Percentiles rank a stretch among this genome's conserved stretches.
phyloP scores from a whole-genome alignment of 2,329 filamentous ascomycete species.

The Zasmidium angulare region DNA sequence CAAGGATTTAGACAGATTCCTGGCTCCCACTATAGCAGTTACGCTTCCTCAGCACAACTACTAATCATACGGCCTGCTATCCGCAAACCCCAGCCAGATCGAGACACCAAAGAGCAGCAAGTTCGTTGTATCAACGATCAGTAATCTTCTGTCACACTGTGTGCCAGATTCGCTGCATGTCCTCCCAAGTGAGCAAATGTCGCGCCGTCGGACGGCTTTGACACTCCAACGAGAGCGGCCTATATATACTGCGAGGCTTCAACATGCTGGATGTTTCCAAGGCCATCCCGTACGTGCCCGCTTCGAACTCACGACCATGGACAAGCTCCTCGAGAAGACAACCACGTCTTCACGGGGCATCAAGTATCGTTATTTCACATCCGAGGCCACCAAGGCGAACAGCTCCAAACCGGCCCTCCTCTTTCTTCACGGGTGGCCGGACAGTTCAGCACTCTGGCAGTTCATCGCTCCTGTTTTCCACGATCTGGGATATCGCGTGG shows the following conservation, averaged over 20 bases:
- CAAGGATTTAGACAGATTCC: too few relatives aligned
- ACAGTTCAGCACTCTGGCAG: slow-evolving; percentile 46
- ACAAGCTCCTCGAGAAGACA: slow-evolving; percentile 13
- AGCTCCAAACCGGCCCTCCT: slow-evolving; percentile 39
- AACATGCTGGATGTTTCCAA: too few relatives aligned
- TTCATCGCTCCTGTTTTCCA: slow-evolving; percentile 41
- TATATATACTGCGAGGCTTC: too few relatives aligned
- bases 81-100: too few relatives aligned
- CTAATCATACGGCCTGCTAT: neutral
- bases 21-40: too few relatives aligned
- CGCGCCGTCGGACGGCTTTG: too few relatives aligned
- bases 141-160: neutral
- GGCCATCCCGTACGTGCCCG: neutral
- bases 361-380: slow-evolving; percentile 43
- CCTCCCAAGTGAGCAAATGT: too few relatives aligned
- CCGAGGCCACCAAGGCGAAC: slow-evolving; percentile 18
- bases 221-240: too few relatives aligned
- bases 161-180: too few relatives aligned
- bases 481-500: slow-evolving; percentile 39
- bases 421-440: slow-evolving; percentile 51
- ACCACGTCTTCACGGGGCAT: slow-evolving; percentile 18
- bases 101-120: too few relatives aligned
- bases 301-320: slow-evolving; percentile 5
- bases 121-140: neutral
- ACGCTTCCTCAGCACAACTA: neutral